Percentiles rank a stretch among this genome's conserved stretches.
Evolutionary conservation across 2,329 filamentous ascomycete genomes (phyloP).

Genomic region (Penicillium sp.): DNA sequence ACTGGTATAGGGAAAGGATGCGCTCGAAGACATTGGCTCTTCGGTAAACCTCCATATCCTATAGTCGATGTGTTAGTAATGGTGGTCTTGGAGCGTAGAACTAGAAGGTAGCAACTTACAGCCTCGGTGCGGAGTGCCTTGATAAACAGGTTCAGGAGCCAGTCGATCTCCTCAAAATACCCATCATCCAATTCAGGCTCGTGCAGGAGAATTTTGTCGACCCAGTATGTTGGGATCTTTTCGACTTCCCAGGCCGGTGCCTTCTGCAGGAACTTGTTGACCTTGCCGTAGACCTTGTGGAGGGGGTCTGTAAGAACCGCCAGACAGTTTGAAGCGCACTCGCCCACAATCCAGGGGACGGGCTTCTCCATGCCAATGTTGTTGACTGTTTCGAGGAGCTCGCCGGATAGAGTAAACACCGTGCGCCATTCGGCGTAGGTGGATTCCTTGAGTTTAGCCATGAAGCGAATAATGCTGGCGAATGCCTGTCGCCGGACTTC

Average conservation of each 20-base stretch:
- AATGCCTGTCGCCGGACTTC: conserved; percentile 75
- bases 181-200: conserved; percentile 70
- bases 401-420: conserved; percentile 74
- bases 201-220: conserved; percentile 70
- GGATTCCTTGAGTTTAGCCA: conserved; percentile 57
- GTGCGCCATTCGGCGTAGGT: conserved; percentile 73
- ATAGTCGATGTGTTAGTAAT: conserved; percentile 10
- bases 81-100: not conserved
- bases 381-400: conserved; percentile 72
- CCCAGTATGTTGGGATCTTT: conserved; percentile 57
- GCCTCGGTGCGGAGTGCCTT: conserved; percentile 59
- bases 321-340: conserved; percentile 70
- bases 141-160: conserved; percentile 70
- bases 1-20: conserved; percentile 65
- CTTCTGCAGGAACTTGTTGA: conserved; percentile 79
- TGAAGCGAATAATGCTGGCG: conserved; percentile 39
- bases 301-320: conserved; percentile 71
- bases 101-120: conserved; percentile 37
- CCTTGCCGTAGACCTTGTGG: conserved; percentile 78
- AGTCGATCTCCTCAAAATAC: conserved; percentile 69
- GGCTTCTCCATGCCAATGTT: conserved; percentile 53
- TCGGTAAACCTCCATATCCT: conserved; percentile 51
- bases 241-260: conserved; percentile 68
- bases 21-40: conserved; percentile 70
- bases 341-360: conserved; percentile 70